Evolutionary conservation across 345 rosid species (phyloP), one percentile per base, ranked within the genome.

Genomic region (Brassica carinata): DNA sequence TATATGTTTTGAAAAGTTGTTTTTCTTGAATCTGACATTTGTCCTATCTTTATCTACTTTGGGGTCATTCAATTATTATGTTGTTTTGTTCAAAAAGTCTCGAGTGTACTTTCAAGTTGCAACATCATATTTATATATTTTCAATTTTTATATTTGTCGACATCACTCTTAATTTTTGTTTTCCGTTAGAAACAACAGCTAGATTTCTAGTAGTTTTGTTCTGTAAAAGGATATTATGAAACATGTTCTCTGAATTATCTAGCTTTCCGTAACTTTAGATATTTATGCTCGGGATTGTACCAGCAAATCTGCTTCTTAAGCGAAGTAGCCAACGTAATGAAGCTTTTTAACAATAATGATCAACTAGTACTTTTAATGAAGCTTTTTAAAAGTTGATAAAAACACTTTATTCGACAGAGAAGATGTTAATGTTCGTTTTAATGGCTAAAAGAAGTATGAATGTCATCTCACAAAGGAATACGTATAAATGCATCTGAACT

Each of bases 81-180:
- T n/a, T 62, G 77, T n/a, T 73, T 40, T 73, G 7, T 40, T 62
- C 40, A 14, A 40, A 27, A 43, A 40, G 40, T 73, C 68, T 59
- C 19, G 9, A 23, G 23, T 71, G 74, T 71, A 71, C 74, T 71
- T 67, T 53, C 73, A 51, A 30, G 43, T 72, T 59, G 48, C 8
- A 17, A 67, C 70, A 66, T 57, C 51, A 34, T 33, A 31, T 33
- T 33, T 65, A 64, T 64, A 7, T 64, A 65, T 17, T 65, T 33
- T 7, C 45, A 15, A 0, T 33, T 33, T 62, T 31, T 7, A 7
- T 31, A 31, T 15, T 4, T 15, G 53, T 19, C 66, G 38, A 34
- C 27, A 70, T 70, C 73, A 70, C 40, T 27, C 61, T 48, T 69
- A 29, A 1, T 18, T 15, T 19, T 19, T 6, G n/a, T 7, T 69